Conservation (phyloP, 179 eudicot species). For the Actinidia polygama region DNA sequence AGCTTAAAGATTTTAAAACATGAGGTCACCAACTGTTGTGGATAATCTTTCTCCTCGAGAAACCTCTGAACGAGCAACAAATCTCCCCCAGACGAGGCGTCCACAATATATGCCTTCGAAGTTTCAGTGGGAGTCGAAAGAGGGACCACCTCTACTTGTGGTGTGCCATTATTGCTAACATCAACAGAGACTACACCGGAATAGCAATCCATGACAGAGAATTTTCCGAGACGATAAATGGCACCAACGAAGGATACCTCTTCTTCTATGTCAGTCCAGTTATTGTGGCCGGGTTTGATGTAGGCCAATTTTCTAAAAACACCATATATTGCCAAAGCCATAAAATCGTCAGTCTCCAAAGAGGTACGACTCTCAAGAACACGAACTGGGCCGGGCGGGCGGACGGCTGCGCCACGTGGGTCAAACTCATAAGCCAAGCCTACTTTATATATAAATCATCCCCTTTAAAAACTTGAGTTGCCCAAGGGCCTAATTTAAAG, state of each 20-base stretch:
- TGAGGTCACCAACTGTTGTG: not conserved
- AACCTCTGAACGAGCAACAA: not conserved
- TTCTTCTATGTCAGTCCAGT: not conserved
- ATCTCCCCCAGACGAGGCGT: not conserved
- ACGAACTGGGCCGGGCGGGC: no score
- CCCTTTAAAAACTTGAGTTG: no score
- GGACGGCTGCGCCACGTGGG: no score
- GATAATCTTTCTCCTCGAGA: no score
- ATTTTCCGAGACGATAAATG: not conserved
- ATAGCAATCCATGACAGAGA: not conserved
- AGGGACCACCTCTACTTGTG: not conserved
- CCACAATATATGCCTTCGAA: not conserved
- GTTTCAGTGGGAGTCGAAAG: not conserved
- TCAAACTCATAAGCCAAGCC: no score
- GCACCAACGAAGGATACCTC: not conserved
- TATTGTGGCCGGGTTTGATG: not conserved
- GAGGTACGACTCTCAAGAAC: no score
- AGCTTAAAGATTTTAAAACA: conserved; percentile 2
- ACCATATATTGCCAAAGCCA: not conserved
- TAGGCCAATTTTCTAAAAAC: not conserved
- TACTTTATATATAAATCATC: no score
- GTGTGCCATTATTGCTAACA: not conserved
- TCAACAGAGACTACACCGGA: not conserved
- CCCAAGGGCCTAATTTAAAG: no score
- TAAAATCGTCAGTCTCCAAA: not conserved